These are phyloP conservation scores for Mycosarcoma mackinlayi DNA, from an alignment of 1,284 basidiomycete genomes.

Conservation along the genomic window DNA sequence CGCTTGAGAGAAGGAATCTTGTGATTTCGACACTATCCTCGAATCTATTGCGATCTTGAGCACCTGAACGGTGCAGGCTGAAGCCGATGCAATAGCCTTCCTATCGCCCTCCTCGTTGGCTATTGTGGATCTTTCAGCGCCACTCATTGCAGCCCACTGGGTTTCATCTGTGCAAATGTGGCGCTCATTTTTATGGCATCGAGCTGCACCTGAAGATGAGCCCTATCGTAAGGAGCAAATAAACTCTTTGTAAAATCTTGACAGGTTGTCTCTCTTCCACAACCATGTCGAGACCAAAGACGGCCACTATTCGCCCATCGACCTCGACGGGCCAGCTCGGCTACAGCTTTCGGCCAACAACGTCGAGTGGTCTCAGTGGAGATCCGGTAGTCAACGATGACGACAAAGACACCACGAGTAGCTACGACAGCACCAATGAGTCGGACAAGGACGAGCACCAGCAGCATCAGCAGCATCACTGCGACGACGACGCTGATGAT, in stretches of 20 bases:
- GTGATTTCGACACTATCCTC: too few relatives aligned
- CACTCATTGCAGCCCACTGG: too few relatives aligned
- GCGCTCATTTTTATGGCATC: too few relatives aligned
- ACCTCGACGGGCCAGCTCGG: constrained; percentile 19
- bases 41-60: too few relatives aligned
- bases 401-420: constrained; percentile 2
- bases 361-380: constrained; percentile 2
- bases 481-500: constrained; percentile 36
- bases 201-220: too few relatives aligned
- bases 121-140: too few relatives aligned
- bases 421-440: neutral
- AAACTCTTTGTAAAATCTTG: neutral
- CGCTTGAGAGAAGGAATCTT: too few relatives aligned
- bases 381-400: neutral
- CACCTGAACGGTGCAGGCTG: too few relatives aligned
- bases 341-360: constrained; percentile 10
- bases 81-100: too few relatives aligned
- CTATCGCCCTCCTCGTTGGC: too few relatives aligned
- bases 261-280: neutral
- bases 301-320: constrained; percentile 12
- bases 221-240: neutral
- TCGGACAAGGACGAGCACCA: constrained; percentile 1
- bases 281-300: constrained; percentile 32
- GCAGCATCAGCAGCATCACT: constrained; percentile 10
- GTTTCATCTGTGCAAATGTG: too few relatives aligned